A percentile compares a stretch with the other conserved stretches of the same genome.
phyloP scores from a whole-genome alignment of 495 filamentous ascomycete species.

The Venustampulla echinocandica region DNA sequence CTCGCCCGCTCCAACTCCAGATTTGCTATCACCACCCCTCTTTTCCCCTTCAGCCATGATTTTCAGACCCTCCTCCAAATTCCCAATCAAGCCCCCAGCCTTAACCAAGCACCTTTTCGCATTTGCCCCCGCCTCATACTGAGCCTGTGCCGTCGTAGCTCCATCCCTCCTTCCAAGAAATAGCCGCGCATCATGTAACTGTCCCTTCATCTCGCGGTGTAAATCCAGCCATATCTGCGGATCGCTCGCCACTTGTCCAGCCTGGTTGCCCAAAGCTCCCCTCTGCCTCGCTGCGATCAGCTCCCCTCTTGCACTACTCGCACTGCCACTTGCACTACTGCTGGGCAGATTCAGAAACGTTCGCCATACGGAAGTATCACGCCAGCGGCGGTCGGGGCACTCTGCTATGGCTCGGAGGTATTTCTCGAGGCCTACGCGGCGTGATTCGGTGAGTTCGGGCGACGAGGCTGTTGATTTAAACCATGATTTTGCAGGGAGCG shows the following conservation, averaged over 20 bases:
- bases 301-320: constrained; percentile 34
- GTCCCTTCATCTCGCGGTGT: constrained; percentile 70
- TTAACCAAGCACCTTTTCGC: constrained; percentile 78
- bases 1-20: constrained; percentile 83
- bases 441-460: constrained; percentile 68
- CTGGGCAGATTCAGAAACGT: constrained; percentile 75
- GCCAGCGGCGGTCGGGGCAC: constrained; percentile 69
- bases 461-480: constrained; percentile 70
- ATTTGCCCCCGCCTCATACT: constrained; percentile 70
- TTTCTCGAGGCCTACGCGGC: constrained; percentile 63
- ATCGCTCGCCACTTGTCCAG: constrained; percentile 40
- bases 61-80: constrained; percentile 65
- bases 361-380: constrained; percentile 75
- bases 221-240: constrained; percentile 81
- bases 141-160: constrained; percentile 52
- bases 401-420: constrained; percentile 80
- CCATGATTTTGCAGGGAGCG: constrained; percentile 79
- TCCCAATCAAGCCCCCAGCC: constrained; percentile 56
- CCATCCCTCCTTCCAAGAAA: constrained; percentile 69
- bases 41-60: constrained; percentile 32
- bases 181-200: constrained; percentile 73
- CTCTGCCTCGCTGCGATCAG: constrained; percentile 20
- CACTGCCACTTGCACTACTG: constrained; percentile 35
- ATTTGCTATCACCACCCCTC: constrained; percentile 27
- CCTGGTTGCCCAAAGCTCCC: constrained; percentile 9